These are phyloP conservation scores for Rhynchosporium agropyri DNA, from an alignment of 2,329 filamentous ascomycete genomes.

Conservation along the genomic window DNA sequence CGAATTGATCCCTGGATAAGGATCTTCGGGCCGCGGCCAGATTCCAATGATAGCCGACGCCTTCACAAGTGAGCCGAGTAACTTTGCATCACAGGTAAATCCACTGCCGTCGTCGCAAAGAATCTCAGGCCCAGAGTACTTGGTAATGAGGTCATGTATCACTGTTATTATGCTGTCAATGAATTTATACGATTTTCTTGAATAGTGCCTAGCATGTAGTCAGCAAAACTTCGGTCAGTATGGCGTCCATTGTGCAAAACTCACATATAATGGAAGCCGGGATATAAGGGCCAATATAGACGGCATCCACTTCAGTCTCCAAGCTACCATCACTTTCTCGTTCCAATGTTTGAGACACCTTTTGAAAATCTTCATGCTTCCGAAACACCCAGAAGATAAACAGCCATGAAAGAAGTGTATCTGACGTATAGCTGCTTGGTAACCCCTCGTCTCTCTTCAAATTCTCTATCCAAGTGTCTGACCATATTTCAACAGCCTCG, in stretches of 20 bases:
- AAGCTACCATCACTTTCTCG: neutral
- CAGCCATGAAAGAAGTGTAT: neutral
- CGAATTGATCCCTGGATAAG: no score
- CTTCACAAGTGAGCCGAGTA: neutral
- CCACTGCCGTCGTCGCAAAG: neutral
- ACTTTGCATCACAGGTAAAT: neutral
- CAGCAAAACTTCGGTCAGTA: no score
- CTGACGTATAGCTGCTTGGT: neutral
- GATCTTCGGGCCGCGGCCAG: neutral
- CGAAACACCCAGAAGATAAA: neutral
- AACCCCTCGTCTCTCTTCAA: neutral
- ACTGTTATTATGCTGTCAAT: neutral
- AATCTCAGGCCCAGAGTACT: neutral
- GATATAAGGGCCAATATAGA: neutral
- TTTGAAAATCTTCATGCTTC: neutral
- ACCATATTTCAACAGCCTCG: slow-evolving; percentile 17
- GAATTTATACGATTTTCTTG: neutral
- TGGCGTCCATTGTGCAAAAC: no score
- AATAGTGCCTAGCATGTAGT: neutral
- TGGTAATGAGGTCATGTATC: neutral
- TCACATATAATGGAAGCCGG: neutral
- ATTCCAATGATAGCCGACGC: neutral
- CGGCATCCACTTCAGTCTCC: neutral
- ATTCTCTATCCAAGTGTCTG: neutral
- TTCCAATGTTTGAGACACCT: neutral